A percentile compares a stretch with the other conserved stretches of the same genome.
Conservation (phyloP, 768 basidiomycete genomes). For the Trametes coccinea region DNA sequence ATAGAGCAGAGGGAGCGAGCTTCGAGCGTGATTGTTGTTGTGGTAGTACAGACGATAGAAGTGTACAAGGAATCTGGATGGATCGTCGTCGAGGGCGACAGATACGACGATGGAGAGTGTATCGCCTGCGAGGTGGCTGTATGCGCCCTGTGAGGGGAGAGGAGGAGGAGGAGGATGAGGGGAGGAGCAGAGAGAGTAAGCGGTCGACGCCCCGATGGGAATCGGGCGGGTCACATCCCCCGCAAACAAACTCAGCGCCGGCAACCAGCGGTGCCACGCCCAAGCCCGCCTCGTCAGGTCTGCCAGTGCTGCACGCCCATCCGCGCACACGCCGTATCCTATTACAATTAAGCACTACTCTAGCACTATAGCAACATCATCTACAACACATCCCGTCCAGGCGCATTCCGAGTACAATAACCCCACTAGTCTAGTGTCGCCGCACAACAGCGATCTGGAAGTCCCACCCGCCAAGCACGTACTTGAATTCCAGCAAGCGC, state of each 20-base stretch:
- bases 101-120: neutral
- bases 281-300: neutral
- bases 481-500: conserved; percentile 79
- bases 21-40: conserved; percentile 7
- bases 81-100: neutral
- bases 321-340: neutral
- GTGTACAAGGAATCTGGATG: neutral
- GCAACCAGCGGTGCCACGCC: conserved; percentile 16
- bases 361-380: neutral
- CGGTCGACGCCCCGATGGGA: conserved; percentile 38
- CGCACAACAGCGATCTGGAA: conserved; percentile 84
- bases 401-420: neutral
- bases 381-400: neutral
- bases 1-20: conserved; percentile 5
- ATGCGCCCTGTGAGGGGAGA: neutral
- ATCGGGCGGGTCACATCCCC: conserved; percentile 27
- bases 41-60: conserved; percentile 3
- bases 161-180: conserved; percentile 4
- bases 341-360: conserved; percentile 17
- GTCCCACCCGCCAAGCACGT: conserved; percentile 83
- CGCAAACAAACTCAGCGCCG: conserved; percentile 23
- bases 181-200: conserved; percentile 25
- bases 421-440: conserved; percentile 47
- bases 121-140: neutral
- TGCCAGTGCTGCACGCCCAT: neutral